Conservation (phyloP, 2,329 filamentous ascomycete genomes). For the Penicillium sclerotiorum region DNA sequence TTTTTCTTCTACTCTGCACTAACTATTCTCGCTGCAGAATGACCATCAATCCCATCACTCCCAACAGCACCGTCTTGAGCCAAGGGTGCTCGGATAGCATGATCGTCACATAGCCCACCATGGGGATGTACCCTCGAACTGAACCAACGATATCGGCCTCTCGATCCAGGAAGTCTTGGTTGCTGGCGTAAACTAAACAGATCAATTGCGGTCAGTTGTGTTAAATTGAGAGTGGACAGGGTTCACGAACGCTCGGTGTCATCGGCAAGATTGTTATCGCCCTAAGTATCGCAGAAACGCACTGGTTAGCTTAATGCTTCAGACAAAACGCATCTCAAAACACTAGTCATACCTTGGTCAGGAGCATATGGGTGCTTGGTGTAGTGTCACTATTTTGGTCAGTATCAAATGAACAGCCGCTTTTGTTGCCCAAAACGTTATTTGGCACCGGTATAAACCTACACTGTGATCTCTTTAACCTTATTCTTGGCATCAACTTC, state of each 20-base stretch:
- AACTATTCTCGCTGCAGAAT: slow-evolving; percentile 83
- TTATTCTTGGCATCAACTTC: slow-evolving; percentile 47
- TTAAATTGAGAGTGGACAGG: background rate
- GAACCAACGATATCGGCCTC: slow-evolving; percentile 59
- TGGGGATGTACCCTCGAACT: slow-evolving; percentile 87
- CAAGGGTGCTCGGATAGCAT: slow-evolving; percentile 93
- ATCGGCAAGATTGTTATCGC: slow-evolving; percentile 93
- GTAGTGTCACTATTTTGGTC: slow-evolving; percentile 25
- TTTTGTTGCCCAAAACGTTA: no score
- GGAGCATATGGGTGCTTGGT: slow-evolving; percentile 57
- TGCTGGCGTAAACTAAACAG: slow-evolving; percentile 56
- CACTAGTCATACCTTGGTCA: slow-evolving; percentile 67
- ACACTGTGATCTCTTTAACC: slow-evolving; percentile 37
- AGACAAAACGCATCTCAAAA: background rate
- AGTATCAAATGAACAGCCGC: background rate
- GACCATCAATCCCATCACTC: slow-evolving; percentile 91
- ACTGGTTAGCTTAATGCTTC: background rate
- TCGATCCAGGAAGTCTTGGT: slow-evolving; percentile 83
- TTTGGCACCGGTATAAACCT: slow-evolving; percentile 5
- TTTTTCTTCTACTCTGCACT: background rate
- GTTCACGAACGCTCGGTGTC: slow-evolving; percentile 70
- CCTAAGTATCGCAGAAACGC: slow-evolving; percentile 41
- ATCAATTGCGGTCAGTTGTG: no score
- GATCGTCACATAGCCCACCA: slow-evolving; percentile 96
- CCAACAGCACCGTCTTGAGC: slow-evolving; percentile 93